phyloP scores from a whole-genome alignment of 169 alveolate species.

The Eimeria zaria region DNA sequence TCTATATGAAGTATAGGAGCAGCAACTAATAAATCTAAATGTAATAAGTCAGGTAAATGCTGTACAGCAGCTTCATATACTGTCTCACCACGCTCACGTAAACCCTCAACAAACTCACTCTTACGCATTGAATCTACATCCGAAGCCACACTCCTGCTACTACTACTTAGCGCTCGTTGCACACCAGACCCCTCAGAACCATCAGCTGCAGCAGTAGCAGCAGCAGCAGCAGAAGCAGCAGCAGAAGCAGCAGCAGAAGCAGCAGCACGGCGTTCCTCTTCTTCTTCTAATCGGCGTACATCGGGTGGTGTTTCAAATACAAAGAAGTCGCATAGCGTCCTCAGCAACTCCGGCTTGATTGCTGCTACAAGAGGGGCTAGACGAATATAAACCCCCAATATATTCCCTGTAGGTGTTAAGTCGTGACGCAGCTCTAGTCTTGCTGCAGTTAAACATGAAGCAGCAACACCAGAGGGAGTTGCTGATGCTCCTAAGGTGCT shows the following conservation, averaged over 20 bases:
- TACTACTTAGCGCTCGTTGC: constrained; percentile 73
- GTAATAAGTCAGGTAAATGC: constrained; percentile 71
- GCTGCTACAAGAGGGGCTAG: constrained; percentile 82
- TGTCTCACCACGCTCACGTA: constrained; percentile 72
- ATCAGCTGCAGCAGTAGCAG: too few relatives aligned
- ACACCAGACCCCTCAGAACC: constrained; percentile 84
- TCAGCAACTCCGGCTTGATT: constrained; percentile 68
- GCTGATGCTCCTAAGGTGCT: neutral
- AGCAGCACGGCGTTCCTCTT: constrained; percentile 18
- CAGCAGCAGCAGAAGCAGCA: constrained; percentile 6
- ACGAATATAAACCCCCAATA: constrained; percentile 73
- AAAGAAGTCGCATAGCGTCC: constrained; percentile 62
- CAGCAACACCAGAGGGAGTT: neutral
- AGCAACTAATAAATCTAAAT: constrained; percentile 86
- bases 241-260: neutral
- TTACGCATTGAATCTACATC: constrained; percentile 74
- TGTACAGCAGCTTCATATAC: constrained; percentile 81
- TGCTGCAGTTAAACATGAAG: constrained; percentile 66
- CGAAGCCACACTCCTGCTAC: constrained; percentile 28
- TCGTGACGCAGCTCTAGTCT: constrained; percentile 80
- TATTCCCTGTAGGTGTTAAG: constrained; percentile 73
- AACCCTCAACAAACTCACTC: constrained; percentile 80
- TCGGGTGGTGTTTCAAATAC: constrained; percentile 78
- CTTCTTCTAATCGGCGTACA: constrained; percentile 35
- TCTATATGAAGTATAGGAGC: constrained; percentile 90